Base-by-base conservation (phyloP, 495 filamentous ascomycete genomes). In the Tuber brumale region DNA sequence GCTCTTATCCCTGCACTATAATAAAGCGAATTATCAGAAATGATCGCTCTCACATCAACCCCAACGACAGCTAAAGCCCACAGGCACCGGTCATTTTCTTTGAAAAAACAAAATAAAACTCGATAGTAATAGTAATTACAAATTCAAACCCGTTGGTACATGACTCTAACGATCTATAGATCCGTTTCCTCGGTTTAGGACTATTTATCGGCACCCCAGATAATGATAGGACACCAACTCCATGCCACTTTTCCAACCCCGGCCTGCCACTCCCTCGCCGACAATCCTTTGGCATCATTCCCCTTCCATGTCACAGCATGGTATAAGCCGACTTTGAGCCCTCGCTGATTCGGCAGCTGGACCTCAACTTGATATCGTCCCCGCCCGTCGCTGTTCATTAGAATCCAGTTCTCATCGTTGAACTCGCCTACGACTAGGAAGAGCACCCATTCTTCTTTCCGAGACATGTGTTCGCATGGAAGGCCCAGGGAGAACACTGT, bases 341-440 rank as follows among this genome's bases (percentile, higher is more conserved):
- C 72, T 1, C 16, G 45, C 70, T 73, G 69, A 35, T 73, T 71
- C 42, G 71, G 70, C 10, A 79, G 35, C 35, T 76, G 74, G n/a
- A 80, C 80, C 19, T 57, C 76, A 72, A 70, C 70, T 41, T 42
- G 70, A 35, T 70, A 79, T 23, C 77, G 82, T 51, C 76, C 78
- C 23, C 79, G 84, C 21, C 82, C 83, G 31, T 79, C 80, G 42
- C 74, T 84, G 31, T 80, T 76, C 72, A 80, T 74, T 14, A 72
- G 70, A 8, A 74, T 76, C 27, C 76, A 74, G 41, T 79, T 78
- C 71, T 72, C 43, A 16, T 72, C 69, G 5, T 44, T 19, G 21
- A 79, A 79, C 66, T 79, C 51, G n/a, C 81, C 77, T 14, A 83
- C 74, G 35, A 77, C 75, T 19, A 83, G 31, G 16, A 80, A 77